Conservation (phyloP, 176 grass and related monocot species). For the Triticum monococcum region DNA sequence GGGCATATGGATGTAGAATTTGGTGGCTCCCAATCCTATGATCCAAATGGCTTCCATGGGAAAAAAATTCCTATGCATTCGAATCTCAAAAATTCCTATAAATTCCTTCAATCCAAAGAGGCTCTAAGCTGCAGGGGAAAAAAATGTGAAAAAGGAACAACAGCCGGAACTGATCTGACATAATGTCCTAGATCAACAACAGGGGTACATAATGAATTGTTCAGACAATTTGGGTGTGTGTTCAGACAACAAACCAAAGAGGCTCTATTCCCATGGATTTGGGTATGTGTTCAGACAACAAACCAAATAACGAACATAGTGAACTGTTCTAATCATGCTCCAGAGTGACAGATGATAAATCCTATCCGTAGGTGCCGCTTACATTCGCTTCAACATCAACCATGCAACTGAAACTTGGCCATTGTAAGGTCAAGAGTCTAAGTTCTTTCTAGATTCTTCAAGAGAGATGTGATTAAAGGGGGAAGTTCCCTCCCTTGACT, state of each 20-base stretch:
- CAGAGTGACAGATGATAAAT: background rate
- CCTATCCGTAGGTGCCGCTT: background rate
- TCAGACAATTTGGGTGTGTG: too few relatives aligned
- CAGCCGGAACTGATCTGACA: background rate
- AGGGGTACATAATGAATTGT: too few relatives aligned
- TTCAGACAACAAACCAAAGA: background rate
- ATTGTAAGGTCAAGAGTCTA: background rate
- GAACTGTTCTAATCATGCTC: background rate
- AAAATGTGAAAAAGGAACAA: background rate
- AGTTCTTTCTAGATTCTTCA: constrained; percentile 13
- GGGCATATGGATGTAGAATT: too few relatives aligned
- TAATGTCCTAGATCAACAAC: too few relatives aligned
- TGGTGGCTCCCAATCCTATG: background rate
- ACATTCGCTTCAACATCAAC: background rate
- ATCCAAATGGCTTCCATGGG: background rate
- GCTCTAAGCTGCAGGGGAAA: background rate
- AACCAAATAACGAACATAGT: background rate
- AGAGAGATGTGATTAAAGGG: background rate
- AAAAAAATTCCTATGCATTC: too few relatives aligned
- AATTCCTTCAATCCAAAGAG: background rate
- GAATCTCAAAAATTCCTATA: background rate
- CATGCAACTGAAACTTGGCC: background rate
- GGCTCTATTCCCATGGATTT: background rate
- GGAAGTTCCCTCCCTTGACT: background rate
- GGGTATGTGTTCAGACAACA: too few relatives aligned